Percentiles rank a stretch among this genome's conserved stretches.
These are phyloP conservation scores for Odontarrhena argentea DNA, from an alignment of 345 rosid species.

Conservation along the genomic window DNA sequence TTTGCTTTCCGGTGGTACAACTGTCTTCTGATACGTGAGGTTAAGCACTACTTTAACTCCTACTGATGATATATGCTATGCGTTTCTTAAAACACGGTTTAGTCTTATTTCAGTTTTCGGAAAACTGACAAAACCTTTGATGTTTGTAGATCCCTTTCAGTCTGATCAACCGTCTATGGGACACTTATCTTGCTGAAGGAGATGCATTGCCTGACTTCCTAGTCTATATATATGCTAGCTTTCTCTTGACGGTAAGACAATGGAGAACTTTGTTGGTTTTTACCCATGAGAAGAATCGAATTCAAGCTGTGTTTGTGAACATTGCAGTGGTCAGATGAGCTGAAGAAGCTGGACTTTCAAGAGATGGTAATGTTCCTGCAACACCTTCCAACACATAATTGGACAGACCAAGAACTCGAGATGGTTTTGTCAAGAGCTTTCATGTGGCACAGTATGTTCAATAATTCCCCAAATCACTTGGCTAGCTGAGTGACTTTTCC, in stretches of 20 bases:
- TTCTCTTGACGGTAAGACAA: constrained; percentile 79
- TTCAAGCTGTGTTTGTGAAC: background rate
- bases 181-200: constrained; percentile 98
- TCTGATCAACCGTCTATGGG: constrained; percentile 93
- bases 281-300: background rate
- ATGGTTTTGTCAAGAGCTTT: constrained; percentile 85
- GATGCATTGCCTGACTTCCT: constrained; percentile 98
- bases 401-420: constrained; percentile 90
- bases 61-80: constrained; percentile 13
- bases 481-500: constrained; percentile 44
- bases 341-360: constrained; percentile 92
- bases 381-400: constrained; percentile 86
- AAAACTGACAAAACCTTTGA: constrained; percentile 33
- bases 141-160: constrained; percentile 73
- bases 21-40: constrained; percentile 97
- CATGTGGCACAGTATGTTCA: constrained; percentile 97
- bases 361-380: constrained; percentile 99
- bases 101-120: background rate
- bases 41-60: constrained; percentile 28
- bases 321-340: constrained; percentile 85
- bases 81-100: background rate
- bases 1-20: constrained; percentile 99
- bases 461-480: constrained; percentile 72
- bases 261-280: background rate
- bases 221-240: constrained; percentile 93